Evolutionary conservation across 495 filamentous ascomycete species (phyloP), one percentile per base, ranked within the genome.

Genomic region (Hypoxylon trugodes): DNA sequence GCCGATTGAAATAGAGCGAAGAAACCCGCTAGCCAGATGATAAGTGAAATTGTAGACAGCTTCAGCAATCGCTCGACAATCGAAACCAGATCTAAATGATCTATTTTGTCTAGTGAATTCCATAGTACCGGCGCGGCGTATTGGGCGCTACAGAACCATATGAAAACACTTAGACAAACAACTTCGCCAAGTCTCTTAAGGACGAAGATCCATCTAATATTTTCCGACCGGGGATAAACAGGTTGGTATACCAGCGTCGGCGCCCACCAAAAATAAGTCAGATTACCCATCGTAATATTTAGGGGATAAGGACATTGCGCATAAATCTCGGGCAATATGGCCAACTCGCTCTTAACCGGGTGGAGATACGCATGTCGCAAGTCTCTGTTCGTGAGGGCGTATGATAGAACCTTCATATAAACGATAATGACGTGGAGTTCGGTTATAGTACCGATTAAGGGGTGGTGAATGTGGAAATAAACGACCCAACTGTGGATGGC

Each of bases 21-120:
- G 81, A 98, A 98, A 1, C 95, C 94, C 2, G 92, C 91, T 2
- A 98, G 86, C 95, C 95, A 98, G 68, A 97, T 96, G 47, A 97
- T 84, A 7, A 98, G 80, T 19, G 88, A 92, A 54, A 98, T 95
- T 4, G 95, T 97, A 12, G 90, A 93, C 7, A 98, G 83, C 70
- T 98, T 98, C 83, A 98, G 89, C 1, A 97, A 78, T 6, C 95
- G 86, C 73, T 98, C 95, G 35, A 93, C 66, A 32, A 98, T 95
- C 12, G 88, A 87, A 1, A 87, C 77, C n/a, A 95, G 69, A 64
- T 96, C 87, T 33, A 97, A 81, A n/a, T 84, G 82, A 9, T 87
- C 85, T 35, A 98, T 90, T 66, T 91, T 93, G 42, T 92, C 85
- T 19, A 97, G 84, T 6, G 91, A 93, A 77, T 98, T 98, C 24